Percentiles rank a stretch among this genome's conserved stretches.
phyloP scores from a whole-genome alignment of 2,329 filamentous ascomycete genomes.

The Allantophomopsis cytisporea region DNA sequence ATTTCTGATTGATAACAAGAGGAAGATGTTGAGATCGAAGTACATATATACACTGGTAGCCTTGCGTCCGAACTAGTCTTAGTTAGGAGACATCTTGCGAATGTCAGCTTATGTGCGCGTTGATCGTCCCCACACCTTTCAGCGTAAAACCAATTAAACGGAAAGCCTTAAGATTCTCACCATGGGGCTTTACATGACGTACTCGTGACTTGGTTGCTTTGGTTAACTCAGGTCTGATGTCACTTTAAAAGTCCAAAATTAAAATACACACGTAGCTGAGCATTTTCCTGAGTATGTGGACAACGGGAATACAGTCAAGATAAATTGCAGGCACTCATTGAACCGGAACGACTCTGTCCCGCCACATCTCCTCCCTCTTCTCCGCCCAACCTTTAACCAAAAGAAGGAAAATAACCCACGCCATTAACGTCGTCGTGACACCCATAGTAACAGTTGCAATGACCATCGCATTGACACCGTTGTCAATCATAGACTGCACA shows the following conservation, averaged over 20 bases:
- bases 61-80: no score
- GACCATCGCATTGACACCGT: conserved; percentile 2
- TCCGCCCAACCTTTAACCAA: conserved; percentile 1
- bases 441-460: conserved; percentile 3
- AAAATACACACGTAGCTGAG: conserved; percentile 3
- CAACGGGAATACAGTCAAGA: conserved; percentile 3
- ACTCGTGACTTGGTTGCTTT: no score
- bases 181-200: no score
- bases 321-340: conserved; percentile 3
- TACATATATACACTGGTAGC: no score
- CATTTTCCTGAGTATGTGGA: conserved; percentile 2
- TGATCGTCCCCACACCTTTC: no score
- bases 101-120: no score
- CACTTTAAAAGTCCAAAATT: conserved; percentile 4
- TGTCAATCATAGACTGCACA: conserved; percentile 5
- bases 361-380: conserved; percentile 2
- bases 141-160: no score
- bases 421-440: conserved; percentile 3
- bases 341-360: conserved; percentile 3
- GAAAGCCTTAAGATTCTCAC: no score
- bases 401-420: conserved; percentile 3
- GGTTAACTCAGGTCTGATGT: conserved; percentile 3
- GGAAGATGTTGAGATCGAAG: no score
- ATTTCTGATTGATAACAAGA: no score
- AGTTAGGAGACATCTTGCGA: no score